Evolutionary conservation across 257 asterid species (phyloP).

Genomic region (Nicotiana knightiana): DNA sequence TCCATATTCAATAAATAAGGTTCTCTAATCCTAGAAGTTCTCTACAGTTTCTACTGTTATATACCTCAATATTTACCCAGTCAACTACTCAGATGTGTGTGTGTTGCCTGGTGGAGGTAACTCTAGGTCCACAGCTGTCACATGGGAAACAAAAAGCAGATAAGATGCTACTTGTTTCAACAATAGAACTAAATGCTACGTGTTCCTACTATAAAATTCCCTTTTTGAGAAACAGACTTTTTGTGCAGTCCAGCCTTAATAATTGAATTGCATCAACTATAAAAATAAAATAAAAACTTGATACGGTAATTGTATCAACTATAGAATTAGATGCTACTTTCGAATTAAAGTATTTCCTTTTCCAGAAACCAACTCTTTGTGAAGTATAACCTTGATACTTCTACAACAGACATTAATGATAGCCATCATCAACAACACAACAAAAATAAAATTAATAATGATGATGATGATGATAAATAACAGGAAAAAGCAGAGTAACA

Average conservation of each 20-base stretch:
- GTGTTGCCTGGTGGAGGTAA: background rate
- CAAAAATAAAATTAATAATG: background rate
- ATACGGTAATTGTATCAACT: background rate
- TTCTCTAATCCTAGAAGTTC: constrained; percentile 1
- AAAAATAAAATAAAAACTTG: background rate
- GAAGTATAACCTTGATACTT: background rate
- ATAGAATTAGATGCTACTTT: background rate
- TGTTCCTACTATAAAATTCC: background rate
- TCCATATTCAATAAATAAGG: background rate
- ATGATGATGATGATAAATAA: background rate
- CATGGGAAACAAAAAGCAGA: background rate
- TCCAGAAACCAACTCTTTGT: background rate
- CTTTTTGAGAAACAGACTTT: background rate
- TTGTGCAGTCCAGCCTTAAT: background rate
- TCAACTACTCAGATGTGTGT: background rate
- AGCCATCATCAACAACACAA: background rate
- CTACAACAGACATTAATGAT: background rate
- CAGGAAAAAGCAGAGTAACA: background rate
- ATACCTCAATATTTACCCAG: background rate
- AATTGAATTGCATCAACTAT: background rate
- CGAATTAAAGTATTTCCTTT: background rate
- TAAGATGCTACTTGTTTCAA: background rate
- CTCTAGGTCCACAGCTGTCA: background rate
- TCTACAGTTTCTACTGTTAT: background rate
- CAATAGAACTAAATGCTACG: background rate